Evolutionary conservation across 768 basidiomycete genomes (phyloP), one percentile per base, ranked within the genome.

Genomic region (Sarcodon sp.): DNA sequence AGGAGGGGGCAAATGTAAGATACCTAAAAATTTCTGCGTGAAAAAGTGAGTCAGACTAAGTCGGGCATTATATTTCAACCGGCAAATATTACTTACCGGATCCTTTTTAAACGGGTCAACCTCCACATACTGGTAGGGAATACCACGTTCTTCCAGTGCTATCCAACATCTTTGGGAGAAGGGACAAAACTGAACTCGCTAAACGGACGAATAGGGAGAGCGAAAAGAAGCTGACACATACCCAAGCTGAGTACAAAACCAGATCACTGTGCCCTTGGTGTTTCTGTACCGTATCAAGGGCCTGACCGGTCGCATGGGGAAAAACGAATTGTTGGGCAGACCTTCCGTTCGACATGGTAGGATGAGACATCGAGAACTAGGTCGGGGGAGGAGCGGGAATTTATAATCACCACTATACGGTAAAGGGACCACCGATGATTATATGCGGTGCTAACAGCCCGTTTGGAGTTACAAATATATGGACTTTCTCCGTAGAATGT

Each of bases 61-160:
- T 11, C 15, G 27, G 39, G 1, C 16, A 41, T 41, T 41, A 16
- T 27, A 15, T 41, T 41, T 41, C 27, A 15, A 27, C 13, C 16
- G 8, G 15, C 39, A 11, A 27, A 11, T 9, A 13, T 41, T 27
- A 41, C 68, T 34, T 50, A 73, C 75, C 71, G 68, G 62, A 55
- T 76, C 77, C 54, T 83, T 83, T 63, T 79, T 79, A 67, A 83
- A 84, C 2, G 80, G 79, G 60, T 82, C 80, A 16, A 77, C 70
- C 57, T 83, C 78, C 50, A 72, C 71, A 58, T 80, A 82, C 51
- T 80, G 78, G 55, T 84, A 85, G 1, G 76, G 75, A 31, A 84
- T 75, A 0, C 72, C 72, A 47, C 69, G 74, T 57, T 83, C 82
- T 56, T 86, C 80, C 4, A 85, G 66, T 0, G 73, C 61, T 46